These are phyloP conservation scores for Calendula officinalis DNA, from an alignment of 129 eudicot genomes.

Conservation along the genomic window DNA sequence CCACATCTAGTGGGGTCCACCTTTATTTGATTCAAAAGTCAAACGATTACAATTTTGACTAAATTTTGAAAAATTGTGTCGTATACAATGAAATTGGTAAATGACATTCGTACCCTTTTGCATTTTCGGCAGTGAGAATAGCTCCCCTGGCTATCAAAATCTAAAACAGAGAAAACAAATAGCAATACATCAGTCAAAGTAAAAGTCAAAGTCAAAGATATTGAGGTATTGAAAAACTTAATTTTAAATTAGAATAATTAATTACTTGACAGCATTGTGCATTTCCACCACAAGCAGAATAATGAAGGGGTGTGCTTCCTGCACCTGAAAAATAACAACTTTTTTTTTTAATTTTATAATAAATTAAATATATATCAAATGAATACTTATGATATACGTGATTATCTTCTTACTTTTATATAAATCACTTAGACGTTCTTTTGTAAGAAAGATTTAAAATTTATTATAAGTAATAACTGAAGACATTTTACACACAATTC, in stretches of 20 bases:
- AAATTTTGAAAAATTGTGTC: background rate
- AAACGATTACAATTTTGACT: constrained; percentile 1
- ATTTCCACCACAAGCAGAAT: constrained; percentile 95
- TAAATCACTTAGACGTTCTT: no score
- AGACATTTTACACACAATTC: no score
- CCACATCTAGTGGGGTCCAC: constrained; percentile 85
- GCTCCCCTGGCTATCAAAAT: constrained; percentile 72
- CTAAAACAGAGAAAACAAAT: constrained; percentile 33
- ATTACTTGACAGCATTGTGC: constrained; percentile 83
- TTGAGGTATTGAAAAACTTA: background rate
- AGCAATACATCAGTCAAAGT: constrained; percentile 13
- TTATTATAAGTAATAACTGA: no score
- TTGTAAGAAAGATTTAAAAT: no score
- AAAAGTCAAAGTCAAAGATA: background rate
- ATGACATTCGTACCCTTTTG: constrained; percentile 59
- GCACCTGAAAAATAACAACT: constrained; percentile 53
- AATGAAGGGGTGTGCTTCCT: constrained; percentile 92
- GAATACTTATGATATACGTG: background rate
- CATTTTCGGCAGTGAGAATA: constrained; percentile 59
- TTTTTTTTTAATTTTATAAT: background rate
- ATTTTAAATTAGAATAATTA: constrained; percentile 14
- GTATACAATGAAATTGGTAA: background rate
- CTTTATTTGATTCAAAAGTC: constrained; percentile 32
- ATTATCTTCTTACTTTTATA: no score
- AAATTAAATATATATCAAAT: background rate